Evolutionary conservation across 2,329 filamentous ascomycete species (phyloP).

Genomic region (Exophiala sp.): DNA sequence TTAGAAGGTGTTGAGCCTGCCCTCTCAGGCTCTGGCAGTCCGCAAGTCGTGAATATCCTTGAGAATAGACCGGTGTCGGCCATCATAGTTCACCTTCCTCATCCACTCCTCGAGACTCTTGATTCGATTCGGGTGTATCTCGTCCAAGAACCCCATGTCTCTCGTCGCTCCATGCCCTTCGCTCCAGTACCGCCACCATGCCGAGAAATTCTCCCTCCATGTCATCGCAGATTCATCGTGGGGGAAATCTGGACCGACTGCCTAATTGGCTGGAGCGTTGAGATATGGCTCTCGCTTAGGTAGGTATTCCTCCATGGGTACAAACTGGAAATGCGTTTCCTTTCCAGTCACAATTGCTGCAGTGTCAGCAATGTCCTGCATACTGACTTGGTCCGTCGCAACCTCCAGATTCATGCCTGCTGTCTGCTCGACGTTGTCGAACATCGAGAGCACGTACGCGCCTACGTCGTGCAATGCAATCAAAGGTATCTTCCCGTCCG

Average conservation of each 20-base stretch:
- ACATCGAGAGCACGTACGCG: conserved; percentile 47
- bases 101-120: conserved; percentile 50
- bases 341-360: conserved; percentile 43
- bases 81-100: conserved; percentile 5
- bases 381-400: conserved; percentile 40
- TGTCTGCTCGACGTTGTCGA: conserved; percentile 42
- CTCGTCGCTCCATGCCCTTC: conserved; percentile 38
- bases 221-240: conserved; percentile 37
- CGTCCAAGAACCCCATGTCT: conserved; percentile 49
- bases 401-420: conserved; percentile 46
- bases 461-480: conserved; percentile 47
- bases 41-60: conserved; percentile 3
- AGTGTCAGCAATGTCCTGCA: conserved; percentile 38
- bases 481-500: conserved; percentile 39
- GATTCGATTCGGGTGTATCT: conserved; percentile 49
- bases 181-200: conserved; percentile 47
- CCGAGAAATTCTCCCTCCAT: conserved; percentile 48
- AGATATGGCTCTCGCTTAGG: conserved; percentile 3
- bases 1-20: too few relatives aligned
- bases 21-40: too few relatives aligned
- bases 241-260: background rate
- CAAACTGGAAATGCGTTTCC: conserved; percentile 33
- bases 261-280: conserved; percentile 3
- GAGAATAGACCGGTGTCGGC: background rate
- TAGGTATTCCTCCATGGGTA: conserved; percentile 9